Base-by-base conservation (phyloP, 2,329 filamentous ascomycete species). In the Pyrenochaeta sp. region DNA sequence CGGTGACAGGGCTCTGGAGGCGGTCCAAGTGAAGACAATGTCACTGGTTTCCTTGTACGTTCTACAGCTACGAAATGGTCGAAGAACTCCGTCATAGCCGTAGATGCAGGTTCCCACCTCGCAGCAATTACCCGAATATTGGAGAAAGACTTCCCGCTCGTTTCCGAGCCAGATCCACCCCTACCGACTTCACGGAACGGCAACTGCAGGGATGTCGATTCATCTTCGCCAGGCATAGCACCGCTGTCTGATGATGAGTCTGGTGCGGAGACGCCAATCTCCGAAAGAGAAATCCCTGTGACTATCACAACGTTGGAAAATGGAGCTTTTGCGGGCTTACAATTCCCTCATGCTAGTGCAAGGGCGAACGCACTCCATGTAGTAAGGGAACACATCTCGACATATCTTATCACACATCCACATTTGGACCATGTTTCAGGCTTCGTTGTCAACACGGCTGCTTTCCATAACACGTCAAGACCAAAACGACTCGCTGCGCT, bases 321-420 rank as follows among this genome's bases (percentile, higher is more conserved):
- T 0, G 92, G 93, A 0, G 90, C 94, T 0, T 97, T 99, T 76
- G 82, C 87, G 14, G 93, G 93, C 0, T 79, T 97, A 15, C 82
- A 87, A 49, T 78, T 97, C 29, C 88, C 89, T 0, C 81, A 87
- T 63, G 77, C 82, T 36, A 88, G 85, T 0, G 81, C 90, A 0
- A 81, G 85, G 40, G 89, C 91, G 42, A 98, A 97, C 73, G 93
- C 92, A 1, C 84, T 90, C 3, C 84, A 96, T 72, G 82, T 99
- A 43, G 87, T 93, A 36, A 85, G 89, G 49, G 85, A 89, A 50
- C 85, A 97, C 42, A 85, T 99, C 51, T 91, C 94, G 40, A 90
- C 92, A 0, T 95, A 94, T 69, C 85, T 98, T 57, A 92, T 99
- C 67, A 99, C 94, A 0, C 95, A 99, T 75, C 91, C 95, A n/a